These are phyloP conservation scores for Tuber indicum DNA, from an alignment of 495 filamentous ascomycete genomes.

Conservation along the genomic window DNA sequence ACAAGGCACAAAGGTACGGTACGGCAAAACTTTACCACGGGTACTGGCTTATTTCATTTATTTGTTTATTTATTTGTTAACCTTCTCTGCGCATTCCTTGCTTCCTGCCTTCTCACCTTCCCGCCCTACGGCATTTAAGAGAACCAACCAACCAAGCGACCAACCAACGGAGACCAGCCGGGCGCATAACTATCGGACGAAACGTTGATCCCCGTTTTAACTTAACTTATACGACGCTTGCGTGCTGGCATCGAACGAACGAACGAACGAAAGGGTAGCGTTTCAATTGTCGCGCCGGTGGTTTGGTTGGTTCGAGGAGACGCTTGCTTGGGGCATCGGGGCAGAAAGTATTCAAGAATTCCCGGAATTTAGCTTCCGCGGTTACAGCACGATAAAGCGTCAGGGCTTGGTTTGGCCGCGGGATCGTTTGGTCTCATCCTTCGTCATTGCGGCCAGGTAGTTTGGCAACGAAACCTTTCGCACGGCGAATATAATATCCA, in stretches of 20 bases:
- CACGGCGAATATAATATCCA: background rate
- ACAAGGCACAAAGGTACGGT: background rate
- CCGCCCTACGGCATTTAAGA: background rate
- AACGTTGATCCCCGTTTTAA: background rate
- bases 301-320: background rate
- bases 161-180: background rate
- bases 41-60: background rate
- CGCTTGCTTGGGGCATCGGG: background rate
- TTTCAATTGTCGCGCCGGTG: conserved; percentile 1
- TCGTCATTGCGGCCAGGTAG: background rate
- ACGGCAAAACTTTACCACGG: background rate
- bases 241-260: background rate
- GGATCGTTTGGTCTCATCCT: background rate
- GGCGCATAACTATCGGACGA: conserved; percentile 1
- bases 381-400: background rate
- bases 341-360: background rate
- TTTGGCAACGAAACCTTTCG: background rate
- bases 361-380: background rate
- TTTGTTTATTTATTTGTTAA: background rate
- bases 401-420: background rate
- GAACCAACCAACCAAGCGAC: background rate
- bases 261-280: background rate
- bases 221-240: background rate
- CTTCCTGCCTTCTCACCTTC: background rate
- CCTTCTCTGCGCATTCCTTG: background rate